A percentile compares a stretch with the other conserved stretches of the same genome.
Evolutionary conservation across 805 yeast genomes (phyloP).

Genomic region (Nakazawaea laoshanensis): DNA sequence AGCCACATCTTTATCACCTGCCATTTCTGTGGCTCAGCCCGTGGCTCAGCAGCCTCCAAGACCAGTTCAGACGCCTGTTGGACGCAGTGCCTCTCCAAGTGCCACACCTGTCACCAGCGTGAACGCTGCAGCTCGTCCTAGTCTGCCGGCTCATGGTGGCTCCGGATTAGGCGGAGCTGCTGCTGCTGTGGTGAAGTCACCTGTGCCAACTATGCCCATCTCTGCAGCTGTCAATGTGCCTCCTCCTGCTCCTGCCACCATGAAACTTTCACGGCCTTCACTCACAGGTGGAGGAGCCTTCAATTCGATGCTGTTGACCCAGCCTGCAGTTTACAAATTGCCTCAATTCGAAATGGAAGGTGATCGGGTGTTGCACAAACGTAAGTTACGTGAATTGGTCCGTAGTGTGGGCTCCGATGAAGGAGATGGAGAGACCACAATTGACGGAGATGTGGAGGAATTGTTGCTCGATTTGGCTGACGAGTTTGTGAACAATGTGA

Average conservation of each 20-base stretch:
- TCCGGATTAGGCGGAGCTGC: conserved; percentile 12
- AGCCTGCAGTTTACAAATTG: conserved; percentile 66
- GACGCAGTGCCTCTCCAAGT: conserved; percentile 17
- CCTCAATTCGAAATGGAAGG: conserved; percentile 81
- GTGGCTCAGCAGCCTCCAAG: conserved; percentile 2
- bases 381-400: conserved; percentile 84
- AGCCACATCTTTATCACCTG: background rate
- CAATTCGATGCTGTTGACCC: conserved; percentile 57
- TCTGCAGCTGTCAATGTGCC: conserved; percentile 60
- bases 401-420: conserved; percentile 75
- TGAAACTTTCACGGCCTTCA: conserved; percentile 72
- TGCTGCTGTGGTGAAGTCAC: conserved; percentile 30
- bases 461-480: conserved; percentile 87
- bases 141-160: conserved; percentile 15
- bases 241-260: conserved; percentile 55
- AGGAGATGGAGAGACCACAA: conserved; percentile 83
- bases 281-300: conserved; percentile 78
- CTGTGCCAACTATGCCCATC: conserved; percentile 63
- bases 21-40: background rate
- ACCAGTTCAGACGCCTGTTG: conserved; percentile 5
- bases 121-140: conserved; percentile 39
- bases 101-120: conserved; percentile 35
- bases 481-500: conserved; percentile 86
- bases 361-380: conserved; percentile 76
- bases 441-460: conserved; percentile 96